Percentiles rank a stretch among this genome's conserved stretches.
phyloP scores from a whole-genome alignment of 768 basidiomycete species.

The Lactarius quietus region DNA sequence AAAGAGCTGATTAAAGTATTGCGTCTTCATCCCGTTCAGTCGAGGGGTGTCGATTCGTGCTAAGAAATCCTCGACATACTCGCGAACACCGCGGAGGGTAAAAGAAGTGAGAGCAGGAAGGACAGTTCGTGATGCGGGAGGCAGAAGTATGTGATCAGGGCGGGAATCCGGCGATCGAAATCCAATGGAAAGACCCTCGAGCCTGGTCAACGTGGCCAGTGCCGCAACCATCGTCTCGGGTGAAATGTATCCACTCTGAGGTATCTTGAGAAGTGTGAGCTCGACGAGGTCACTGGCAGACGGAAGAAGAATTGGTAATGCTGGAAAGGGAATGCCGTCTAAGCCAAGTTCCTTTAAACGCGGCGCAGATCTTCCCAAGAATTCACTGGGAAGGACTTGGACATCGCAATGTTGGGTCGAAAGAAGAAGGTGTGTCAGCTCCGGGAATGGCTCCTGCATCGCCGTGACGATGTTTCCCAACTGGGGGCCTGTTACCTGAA shows the following conservation, averaged over 20 bases:
- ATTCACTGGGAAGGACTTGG: neutral
- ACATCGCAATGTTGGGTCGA: neutral
- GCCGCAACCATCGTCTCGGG: neutral
- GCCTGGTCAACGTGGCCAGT: neutral
- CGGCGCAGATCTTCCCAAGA: neutral
- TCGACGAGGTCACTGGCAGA: neutral
- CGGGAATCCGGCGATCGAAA: neutral
- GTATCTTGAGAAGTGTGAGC: neutral
- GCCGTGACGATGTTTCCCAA: neutral
- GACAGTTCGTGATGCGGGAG: neutral
- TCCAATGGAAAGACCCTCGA: neutral
- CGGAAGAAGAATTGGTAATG: neutral
- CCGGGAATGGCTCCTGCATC: neutral
- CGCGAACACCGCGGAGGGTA: neutral
- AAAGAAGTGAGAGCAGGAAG: neutral
- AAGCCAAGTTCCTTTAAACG: neutral
- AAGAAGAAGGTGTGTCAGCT: neutral
- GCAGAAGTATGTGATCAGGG: neutral
- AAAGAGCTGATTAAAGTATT: neutral
- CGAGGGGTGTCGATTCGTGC: neutral
- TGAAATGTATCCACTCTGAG: neutral
- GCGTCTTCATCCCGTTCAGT: neutral
- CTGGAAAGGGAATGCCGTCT: neutral
- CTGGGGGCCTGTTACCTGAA: neutral
- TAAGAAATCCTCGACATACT: neutral